These are phyloP conservation scores for Ceratocystis colombiana DNA, from an alignment of 2,329 filamentous ascomycete genomes.

Conservation along the genomic window DNA sequence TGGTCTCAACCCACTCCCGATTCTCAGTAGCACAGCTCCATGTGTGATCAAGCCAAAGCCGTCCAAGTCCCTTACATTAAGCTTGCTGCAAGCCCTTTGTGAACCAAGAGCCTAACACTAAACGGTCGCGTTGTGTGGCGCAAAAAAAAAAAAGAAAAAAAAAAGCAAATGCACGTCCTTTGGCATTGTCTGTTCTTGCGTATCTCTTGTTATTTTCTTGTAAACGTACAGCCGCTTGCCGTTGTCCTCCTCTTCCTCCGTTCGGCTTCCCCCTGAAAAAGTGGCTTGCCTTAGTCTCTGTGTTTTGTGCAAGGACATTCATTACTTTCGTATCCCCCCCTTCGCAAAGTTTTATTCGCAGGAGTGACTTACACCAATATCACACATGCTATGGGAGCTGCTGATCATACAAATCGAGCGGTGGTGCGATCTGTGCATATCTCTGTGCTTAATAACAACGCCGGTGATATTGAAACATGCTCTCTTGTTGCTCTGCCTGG, in stretches of 20 bases:
- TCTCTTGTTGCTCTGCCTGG: not conserved
- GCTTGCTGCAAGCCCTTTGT: not conserved
- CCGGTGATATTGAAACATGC: not conserved
- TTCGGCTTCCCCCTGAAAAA: not conserved
- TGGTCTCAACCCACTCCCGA: too few relatives aligned
- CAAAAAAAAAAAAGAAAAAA: too few relatives aligned
- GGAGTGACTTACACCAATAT: slow-evolving; percentile 10
- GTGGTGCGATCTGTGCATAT: not conserved
- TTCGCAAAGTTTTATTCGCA: not conserved
- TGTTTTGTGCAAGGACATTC: slow-evolving; percentile 11
- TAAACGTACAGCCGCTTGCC: not conserved
- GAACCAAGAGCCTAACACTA: not conserved
- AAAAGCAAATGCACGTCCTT: slow-evolving; percentile 6
- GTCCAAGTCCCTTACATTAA: not conserved
- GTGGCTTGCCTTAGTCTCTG: not conserved
- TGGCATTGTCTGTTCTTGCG: not conserved
- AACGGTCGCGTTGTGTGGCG: slow-evolving; percentile 6
- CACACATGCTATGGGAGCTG: not conserved
- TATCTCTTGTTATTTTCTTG: not conserved
- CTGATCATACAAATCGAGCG: not conserved
- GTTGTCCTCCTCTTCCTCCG: not conserved
- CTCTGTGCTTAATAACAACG: not conserved
- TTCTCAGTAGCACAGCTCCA: too few relatives aligned
- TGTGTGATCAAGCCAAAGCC: too few relatives aligned
- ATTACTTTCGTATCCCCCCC: not conserved